Conservation (phyloP, 2,329 filamentous ascomycete species). For the Verticillium longisporum region DNA sequence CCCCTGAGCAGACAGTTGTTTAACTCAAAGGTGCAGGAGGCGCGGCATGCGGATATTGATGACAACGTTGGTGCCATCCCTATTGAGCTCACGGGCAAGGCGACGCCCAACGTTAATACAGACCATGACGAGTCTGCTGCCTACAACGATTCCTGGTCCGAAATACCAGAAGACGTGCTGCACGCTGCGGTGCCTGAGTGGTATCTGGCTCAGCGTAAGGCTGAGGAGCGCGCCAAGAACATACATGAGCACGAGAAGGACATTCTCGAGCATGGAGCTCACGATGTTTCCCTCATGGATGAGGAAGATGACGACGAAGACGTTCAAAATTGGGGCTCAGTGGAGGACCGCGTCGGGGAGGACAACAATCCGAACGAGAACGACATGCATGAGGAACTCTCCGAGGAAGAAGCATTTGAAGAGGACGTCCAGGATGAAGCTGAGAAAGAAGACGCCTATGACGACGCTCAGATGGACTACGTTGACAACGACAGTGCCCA, state of each 20-base stretch:
- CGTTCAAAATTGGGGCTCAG: background rate
- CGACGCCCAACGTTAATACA: background rate
- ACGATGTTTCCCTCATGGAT: background rate
- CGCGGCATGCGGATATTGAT: background rate
- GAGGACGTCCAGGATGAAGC: no score
- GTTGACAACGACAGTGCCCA: background rate
- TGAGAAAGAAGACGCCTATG: background rate
- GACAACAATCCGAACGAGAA: constrained; percentile 4
- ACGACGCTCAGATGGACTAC: background rate
- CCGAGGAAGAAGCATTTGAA: constrained; percentile 4
- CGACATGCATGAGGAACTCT: constrained; percentile 3
- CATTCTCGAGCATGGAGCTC: background rate
- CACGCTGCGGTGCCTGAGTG: constrained; percentile 38
- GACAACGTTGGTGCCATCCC: background rate
- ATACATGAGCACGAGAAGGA: background rate
- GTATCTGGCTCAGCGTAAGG: constrained; percentile 7
- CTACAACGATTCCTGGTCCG: background rate
- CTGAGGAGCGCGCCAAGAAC: constrained; percentile 5
- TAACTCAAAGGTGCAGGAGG: constrained; percentile 17
- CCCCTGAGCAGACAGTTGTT: constrained; percentile 27
- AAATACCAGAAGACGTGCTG: constrained; percentile 32
- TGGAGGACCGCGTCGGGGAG: background rate
- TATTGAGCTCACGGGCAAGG: background rate
- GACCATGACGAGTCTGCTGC: background rate
- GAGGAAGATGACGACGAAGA: background rate